phyloP scores from a whole-genome alignment of 2,329 filamentous ascomycete genomes.

The Diplocarpon mali region DNA sequence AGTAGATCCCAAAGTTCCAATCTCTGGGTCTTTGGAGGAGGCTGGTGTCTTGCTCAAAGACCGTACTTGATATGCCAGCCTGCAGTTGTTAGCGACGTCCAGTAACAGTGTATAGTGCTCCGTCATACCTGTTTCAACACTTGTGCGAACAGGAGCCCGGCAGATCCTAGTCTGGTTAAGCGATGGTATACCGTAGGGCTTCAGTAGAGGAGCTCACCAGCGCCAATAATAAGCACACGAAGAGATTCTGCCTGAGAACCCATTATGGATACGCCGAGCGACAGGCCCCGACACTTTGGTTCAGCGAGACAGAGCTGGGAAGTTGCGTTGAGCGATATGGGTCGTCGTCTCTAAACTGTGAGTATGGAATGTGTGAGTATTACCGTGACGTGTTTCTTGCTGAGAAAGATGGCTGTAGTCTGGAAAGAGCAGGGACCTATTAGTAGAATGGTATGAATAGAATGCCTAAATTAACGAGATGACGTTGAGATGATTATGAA shows the following conservation, averaged over 20 bases:
- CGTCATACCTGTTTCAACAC: constrained; percentile 13
- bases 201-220: constrained; percentile 5
- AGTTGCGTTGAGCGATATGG: no score
- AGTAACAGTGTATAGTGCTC: background rate
- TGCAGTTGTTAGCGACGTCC: constrained; percentile 1
- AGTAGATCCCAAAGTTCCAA: constrained; percentile 28
- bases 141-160: constrained; percentile 13
- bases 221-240: constrained; percentile 15
- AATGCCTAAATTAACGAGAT: no score
- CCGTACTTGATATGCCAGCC: constrained; percentile 23
- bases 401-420: no score
- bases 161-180: constrained; percentile 10
- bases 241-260: constrained; percentile 8
- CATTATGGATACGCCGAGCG: background rate
- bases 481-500: no score
- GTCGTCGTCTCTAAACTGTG: no score
- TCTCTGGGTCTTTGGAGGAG: constrained; percentile 23
- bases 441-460: no score
- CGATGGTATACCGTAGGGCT: background rate
- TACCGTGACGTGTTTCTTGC: no score
- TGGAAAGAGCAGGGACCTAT: no score
- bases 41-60: constrained; percentile 26
- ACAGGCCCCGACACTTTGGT: background rate
- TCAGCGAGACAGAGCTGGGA: background rate
- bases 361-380: no score